Conservation (phyloP, 768 basidiomycete species). For the Exsudoporus frostii region DNA sequence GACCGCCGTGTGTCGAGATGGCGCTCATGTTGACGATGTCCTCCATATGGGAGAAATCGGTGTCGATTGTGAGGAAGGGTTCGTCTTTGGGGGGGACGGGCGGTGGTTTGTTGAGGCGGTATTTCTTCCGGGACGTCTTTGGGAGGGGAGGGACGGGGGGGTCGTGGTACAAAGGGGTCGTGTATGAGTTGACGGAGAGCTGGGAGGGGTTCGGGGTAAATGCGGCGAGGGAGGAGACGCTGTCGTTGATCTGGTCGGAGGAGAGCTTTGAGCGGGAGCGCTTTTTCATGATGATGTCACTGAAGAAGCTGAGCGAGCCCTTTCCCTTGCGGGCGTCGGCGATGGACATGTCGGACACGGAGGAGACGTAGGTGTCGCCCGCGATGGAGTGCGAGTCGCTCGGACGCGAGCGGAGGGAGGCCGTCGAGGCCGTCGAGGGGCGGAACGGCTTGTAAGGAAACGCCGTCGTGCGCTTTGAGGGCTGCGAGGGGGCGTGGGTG, state of each 20-base stretch:
- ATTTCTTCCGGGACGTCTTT: slow-evolving; percentile 25
- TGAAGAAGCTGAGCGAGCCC: slow-evolving; percentile 41
- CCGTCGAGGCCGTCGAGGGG: slow-evolving; percentile 33
- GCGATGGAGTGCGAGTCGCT: slow-evolving; percentile 30
- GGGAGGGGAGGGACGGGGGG: slow-evolving; percentile 4
- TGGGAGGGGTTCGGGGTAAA: slow-evolving; percentile 39
- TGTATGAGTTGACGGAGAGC: slow-evolving; percentile 22
- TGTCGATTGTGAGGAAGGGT: slow-evolving; percentile 22
- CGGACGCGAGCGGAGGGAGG: slow-evolving; percentile 27
- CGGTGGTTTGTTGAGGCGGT: slow-evolving; percentile 23
- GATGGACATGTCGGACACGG: slow-evolving; percentile 35
- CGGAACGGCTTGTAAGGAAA: slow-evolving; percentile 31
- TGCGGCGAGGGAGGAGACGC: slow-evolving; percentile 31
- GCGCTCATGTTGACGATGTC: slow-evolving; percentile 62
- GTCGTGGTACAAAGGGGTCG: slow-evolving; percentile 4
- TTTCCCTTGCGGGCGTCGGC: slow-evolving; percentile 44
- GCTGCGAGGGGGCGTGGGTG: slow-evolving; percentile 15
- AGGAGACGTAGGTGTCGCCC: slow-evolving; percentile 28
- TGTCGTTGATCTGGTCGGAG: slow-evolving; percentile 29
- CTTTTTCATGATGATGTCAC: slow-evolving; percentile 40
- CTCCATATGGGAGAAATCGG: slow-evolving; percentile 59
- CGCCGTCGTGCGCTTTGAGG: slow-evolving; percentile 18
- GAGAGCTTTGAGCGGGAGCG: slow-evolving; percentile 40
- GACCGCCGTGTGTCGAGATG: slow-evolving; percentile 7
- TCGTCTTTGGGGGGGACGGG: slow-evolving; percentile 27